Percentiles rank a stretch among this genome's conserved stretches.
These are phyloP conservation scores for Hordeum pubiflorum DNA, from an alignment of 202 grass and related monocot genomes.

Conservation along the genomic window DNA sequence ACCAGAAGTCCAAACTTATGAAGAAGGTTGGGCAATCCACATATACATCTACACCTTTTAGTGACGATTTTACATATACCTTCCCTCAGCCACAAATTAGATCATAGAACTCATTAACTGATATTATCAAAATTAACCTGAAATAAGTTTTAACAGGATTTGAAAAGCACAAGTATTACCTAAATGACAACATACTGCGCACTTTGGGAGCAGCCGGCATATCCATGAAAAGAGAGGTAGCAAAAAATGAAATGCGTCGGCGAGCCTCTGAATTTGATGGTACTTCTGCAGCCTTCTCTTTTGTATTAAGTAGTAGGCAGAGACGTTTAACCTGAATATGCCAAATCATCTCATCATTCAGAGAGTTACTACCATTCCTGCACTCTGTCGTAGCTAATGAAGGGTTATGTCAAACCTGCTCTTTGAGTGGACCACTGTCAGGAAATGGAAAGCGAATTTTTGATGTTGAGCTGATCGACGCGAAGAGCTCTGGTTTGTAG, in stretches of 20 bases:
- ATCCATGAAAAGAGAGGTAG: slow-evolving; percentile 93
- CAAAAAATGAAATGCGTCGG: slow-evolving; percentile 81
- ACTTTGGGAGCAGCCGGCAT: slow-evolving; percentile 87
- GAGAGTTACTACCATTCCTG: neutral
- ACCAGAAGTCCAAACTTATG: too few species aligned
- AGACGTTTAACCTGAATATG: slow-evolving; percentile 78
- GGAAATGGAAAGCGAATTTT: slow-evolving; percentile 61
- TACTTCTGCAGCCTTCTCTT: slow-evolving; percentile 69
- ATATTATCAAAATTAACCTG: neutral
- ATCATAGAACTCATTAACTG: neutral
- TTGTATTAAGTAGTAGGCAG: slow-evolving; percentile 66
- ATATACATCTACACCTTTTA: neutral
- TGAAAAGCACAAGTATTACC: slow-evolving; percentile 35
- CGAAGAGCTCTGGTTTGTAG: slow-evolving; percentile 75
- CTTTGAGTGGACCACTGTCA: slow-evolving; percentile 47
- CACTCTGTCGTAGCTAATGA: slow-evolving; percentile 2
- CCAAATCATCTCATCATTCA: neutral
- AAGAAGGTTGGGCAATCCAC: neutral
- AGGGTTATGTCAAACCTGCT: slow-evolving; percentile 54
- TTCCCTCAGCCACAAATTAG: neutral
- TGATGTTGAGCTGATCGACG: slow-evolving; percentile 39
- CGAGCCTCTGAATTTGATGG: slow-evolving; percentile 80
- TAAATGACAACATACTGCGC: slow-evolving; percentile 87
- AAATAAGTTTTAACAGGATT: neutral
- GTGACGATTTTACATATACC: neutral